Percentiles rank a stretch among this genome's conserved stretches.
These are phyloP conservation scores for Ramaria rubella DNA, from an alignment of 768 basidiomycete species.

Conservation along the genomic window DNA sequence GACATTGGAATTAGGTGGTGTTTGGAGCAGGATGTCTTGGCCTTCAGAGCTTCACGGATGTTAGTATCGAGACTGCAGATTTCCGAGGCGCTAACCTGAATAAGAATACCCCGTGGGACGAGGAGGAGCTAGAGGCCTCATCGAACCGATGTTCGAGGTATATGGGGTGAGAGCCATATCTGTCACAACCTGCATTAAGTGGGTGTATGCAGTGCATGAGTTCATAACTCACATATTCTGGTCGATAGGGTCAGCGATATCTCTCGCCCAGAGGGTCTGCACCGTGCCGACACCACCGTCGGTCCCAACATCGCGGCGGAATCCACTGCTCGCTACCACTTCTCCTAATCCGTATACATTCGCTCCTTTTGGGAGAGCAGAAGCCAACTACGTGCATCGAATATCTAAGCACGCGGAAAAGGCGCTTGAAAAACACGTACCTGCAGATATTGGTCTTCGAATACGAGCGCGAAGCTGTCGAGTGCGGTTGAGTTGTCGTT, in stretches of 20 bases:
- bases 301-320: constrained; percentile 52
- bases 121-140: constrained; percentile 39
- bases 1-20: constrained; percentile 44
- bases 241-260: constrained; percentile 55
- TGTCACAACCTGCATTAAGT: constrained; percentile 18
- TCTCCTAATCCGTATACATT: constrained; percentile 81
- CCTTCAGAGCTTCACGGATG: constrained; percentile 46
- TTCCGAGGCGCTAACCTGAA: constrained; percentile 44
- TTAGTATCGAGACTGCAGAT: neutral
- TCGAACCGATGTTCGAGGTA: constrained; percentile 72
- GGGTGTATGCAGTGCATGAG: neutral
- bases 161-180: constrained; percentile 67
- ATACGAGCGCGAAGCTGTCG: constrained; percentile 62
- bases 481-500: constrained; percentile 48
- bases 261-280: constrained; percentile 64
- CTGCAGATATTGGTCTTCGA: constrained; percentile 78
- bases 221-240: constrained; percentile 48
- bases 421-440: constrained; percentile 22
- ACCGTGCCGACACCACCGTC: constrained; percentile 47
- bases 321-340: constrained; percentile 60
- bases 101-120: constrained; percentile 72
- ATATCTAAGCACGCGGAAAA: neutral
- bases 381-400: constrained; percentile 40
- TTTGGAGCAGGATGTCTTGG: constrained; percentile 62
- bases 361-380: constrained; percentile 55